A percentile compares a stretch with the other conserved stretches of the same genome.
Conservation (phyloP, 306 rosid genomes). For the Hippophae rhamnoides region DNA sequence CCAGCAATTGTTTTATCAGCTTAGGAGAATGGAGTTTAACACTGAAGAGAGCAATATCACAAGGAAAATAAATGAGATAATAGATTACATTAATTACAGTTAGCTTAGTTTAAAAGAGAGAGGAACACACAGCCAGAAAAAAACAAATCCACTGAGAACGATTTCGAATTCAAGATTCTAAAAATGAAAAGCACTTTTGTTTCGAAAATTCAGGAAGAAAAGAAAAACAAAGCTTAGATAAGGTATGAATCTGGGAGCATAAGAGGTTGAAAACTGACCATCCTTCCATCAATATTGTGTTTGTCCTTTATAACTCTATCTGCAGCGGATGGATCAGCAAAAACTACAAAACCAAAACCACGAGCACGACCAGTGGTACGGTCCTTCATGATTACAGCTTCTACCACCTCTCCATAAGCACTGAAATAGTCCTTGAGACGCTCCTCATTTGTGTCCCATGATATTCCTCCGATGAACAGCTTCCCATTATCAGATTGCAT, state of each 20-base stretch:
- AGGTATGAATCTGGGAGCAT: constrained; percentile 16
- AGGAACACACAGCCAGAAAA: neutral
- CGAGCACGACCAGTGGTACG: constrained; percentile 98
- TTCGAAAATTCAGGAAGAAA: constrained; percentile 6
- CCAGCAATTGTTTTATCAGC: constrained; percentile 9
- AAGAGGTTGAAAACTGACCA: constrained; percentile 42
- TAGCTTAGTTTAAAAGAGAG: constrained; percentile 20
- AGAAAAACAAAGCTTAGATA: constrained; percentile 19
- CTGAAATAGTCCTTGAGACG: constrained; percentile 88
- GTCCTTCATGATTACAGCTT: constrained; percentile 99
- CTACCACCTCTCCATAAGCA: constrained; percentile 82
- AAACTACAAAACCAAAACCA: constrained; percentile 93
- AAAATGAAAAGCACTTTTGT: neutral
- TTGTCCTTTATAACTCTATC: constrained; percentile 76
- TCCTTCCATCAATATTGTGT: constrained; percentile 96
- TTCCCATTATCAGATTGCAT: constrained; percentile 97
- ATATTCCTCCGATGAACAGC: constrained; percentile 88
- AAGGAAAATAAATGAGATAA: constrained; percentile 2
- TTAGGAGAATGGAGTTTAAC: constrained; percentile 7
- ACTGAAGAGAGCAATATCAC: neutral
- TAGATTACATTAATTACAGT: constrained; percentile 4
- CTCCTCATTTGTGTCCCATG: constrained; percentile 98
- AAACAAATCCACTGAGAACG: too few relatives aligned
- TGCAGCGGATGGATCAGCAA: constrained; percentile 72
- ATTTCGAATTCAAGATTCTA: constrained; percentile 14